Evolutionary conservation across 2,329 filamentous ascomycete species (phyloP).

Genomic region (Reticulascus tulasneorum): DNA sequence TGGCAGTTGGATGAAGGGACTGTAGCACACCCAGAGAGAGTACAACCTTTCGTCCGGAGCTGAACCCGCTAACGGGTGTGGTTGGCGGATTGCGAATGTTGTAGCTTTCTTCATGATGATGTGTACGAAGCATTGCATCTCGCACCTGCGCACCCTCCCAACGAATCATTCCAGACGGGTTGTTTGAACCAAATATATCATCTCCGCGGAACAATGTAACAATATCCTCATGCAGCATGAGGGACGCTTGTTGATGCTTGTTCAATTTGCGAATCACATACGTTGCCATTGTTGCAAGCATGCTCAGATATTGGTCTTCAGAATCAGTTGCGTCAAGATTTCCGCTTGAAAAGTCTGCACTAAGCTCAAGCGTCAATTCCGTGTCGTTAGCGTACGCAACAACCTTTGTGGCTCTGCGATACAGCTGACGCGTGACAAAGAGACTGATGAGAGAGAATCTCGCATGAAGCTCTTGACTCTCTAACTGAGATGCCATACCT

Average conservation of each 20-base stretch:
- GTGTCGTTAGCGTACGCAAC: slow-evolving; percentile 16
- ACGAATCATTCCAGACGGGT: slow-evolving; percentile 2
- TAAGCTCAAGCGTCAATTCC: slow-evolving; percentile 23
- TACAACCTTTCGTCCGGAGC: slow-evolving; percentile 13
- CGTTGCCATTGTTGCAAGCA: slow-evolving; percentile 30
- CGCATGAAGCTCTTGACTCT: slow-evolving; percentile 22
- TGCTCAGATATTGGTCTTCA: slow-evolving; percentile 31
- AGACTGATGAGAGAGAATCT: slow-evolving; percentile 38
- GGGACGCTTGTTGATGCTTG: slow-evolving; percentile 29
- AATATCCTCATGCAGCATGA: slow-evolving; percentile 28
- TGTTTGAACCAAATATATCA: slow-evolving; percentile 3
- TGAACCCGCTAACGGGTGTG: slow-evolving; percentile 13
- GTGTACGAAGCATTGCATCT: slow-evolving; percentile 10
- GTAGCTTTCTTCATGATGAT: slow-evolving; percentile 5
- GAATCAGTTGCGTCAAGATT: slow-evolving; percentile 17
- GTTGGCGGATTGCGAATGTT: slow-evolving; percentile 9
- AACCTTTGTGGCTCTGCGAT: slow-evolving; percentile 33
- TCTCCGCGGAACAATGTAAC: slow-evolving; percentile 31
- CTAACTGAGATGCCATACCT: slow-evolving; percentile 3
- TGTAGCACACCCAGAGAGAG: slow-evolving; percentile 36
- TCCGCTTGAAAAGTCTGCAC: slow-evolving; percentile 23
- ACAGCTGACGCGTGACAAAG: slow-evolving; percentile 34
- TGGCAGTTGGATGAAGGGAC: slow-evolving; percentile 27
- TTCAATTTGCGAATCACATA: slow-evolving; percentile 32
- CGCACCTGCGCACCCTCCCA: slow-evolving; percentile 8